These are phyloP conservation scores for Populus simonii DNA, from an alignment of 345 rosid genomes.

Conservation along the genomic window DNA sequence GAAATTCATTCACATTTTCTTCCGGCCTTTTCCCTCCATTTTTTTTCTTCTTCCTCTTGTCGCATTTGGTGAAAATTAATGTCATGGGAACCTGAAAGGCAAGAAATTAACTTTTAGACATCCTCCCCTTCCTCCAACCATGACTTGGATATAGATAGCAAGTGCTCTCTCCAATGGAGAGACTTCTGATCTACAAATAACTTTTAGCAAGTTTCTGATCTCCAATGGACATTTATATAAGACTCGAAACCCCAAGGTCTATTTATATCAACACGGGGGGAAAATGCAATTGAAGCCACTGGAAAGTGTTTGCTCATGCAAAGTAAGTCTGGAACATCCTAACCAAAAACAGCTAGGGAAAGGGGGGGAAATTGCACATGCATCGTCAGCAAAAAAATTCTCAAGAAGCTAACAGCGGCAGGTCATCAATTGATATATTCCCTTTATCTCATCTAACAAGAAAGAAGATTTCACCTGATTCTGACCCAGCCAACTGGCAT, in stretches of 20 bases:
- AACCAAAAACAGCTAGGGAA: too few species aligned
- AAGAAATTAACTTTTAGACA: neutral
- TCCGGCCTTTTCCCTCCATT: slow-evolving; percentile 88
- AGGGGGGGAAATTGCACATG: too few species aligned
- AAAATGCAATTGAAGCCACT: neutral
- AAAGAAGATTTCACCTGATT: slow-evolving; percentile 57
- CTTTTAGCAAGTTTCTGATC: neutral
- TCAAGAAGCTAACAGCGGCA: neutral
- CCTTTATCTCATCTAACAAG: neutral
- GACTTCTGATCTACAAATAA: neutral
- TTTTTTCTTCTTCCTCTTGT: slow-evolving; percentile 90
- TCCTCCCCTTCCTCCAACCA: neutral
- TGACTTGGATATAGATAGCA: neutral
- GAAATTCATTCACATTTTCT: slow-evolving; percentile 72
- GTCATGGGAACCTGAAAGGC: slow-evolving; percentile 83
- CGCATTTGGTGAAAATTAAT: slow-evolving; percentile 87
- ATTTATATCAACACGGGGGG: neutral
- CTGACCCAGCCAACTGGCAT: slow-evolving; percentile 96
- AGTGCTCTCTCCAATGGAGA: neutral
- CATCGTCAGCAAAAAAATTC: neutral
- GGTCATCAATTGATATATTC: neutral
- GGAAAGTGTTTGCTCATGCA: neutral
- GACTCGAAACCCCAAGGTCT: neutral
- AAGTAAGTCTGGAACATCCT: neutral
- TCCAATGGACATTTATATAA: neutral